Percentiles rank a stretch among this genome's conserved stretches.
These are phyloP conservation scores for Epichloe gansuensis DNA, from an alignment of 2,329 filamentous ascomycete species.

Conservation along the genomic window DNA sequence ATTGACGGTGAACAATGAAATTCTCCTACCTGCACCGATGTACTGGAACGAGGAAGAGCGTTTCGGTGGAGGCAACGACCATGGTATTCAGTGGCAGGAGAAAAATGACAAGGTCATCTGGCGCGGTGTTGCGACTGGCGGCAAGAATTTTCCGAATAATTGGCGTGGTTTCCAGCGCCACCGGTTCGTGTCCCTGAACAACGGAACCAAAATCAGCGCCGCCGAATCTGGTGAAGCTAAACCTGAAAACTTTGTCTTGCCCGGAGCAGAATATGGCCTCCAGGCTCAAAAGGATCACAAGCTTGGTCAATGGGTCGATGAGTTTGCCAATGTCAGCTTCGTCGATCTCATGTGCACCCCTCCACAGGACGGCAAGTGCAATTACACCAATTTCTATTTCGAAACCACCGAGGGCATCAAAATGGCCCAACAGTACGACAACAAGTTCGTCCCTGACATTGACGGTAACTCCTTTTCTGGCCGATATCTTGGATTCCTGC, in stretches of 20 bases:
- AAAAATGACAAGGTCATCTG: conserved; percentile 46
- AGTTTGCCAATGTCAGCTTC: conserved; percentile 39
- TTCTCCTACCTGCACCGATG: conserved; percentile 56
- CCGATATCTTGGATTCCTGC: conserved; percentile 56
- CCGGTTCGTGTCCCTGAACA: conserved; percentile 63
- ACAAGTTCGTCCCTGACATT: conserved; percentile 64
- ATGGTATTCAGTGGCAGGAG: conserved; percentile 42
- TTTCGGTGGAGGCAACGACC: conserved; percentile 44
- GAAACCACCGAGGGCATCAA: conserved; percentile 25
- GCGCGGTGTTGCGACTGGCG: conserved; percentile 57
- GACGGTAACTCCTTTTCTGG: conserved; percentile 65
- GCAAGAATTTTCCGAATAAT: conserved; percentile 44
- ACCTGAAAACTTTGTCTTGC: conserved; percentile 42
- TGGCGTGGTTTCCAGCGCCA: conserved; percentile 67
- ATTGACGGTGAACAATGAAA: conserved; percentile 56
- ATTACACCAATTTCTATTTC: conserved; percentile 38
- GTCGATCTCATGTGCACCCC: conserved; percentile 41
- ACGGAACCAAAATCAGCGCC: conserved; percentile 43
- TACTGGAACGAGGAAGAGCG: conserved; percentile 53
- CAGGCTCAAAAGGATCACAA: conserved; percentile 30
- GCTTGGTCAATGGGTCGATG: conserved; percentile 37
- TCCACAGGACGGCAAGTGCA: conserved; percentile 25
- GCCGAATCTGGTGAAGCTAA: conserved; percentile 32
- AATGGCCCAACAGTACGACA: conserved; percentile 41
- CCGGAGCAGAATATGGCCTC: conserved; percentile 34